Percentiles rank a stretch among this genome's conserved stretches.
Conservation (phyloP, 1,284 basidiomycete genomes). For the Melampsora americana region DNA sequence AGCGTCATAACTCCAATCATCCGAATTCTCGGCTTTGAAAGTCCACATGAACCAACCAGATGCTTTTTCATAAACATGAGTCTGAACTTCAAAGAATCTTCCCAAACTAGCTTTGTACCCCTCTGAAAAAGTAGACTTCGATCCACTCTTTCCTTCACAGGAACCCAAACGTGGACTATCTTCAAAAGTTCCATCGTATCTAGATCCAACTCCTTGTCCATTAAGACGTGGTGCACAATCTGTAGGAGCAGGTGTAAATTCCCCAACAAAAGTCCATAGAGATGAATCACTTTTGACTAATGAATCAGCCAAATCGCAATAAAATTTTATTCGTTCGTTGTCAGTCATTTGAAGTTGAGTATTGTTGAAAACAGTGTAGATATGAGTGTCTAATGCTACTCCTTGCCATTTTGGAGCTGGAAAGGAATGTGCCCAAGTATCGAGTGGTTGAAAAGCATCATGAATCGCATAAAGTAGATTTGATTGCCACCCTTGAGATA, state of each 20-base stretch:
- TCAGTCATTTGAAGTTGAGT: constrained; percentile 21
- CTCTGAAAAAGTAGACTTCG: constrained; percentile 67
- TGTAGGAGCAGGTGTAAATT: constrained; percentile 39
- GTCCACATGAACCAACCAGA: constrained; percentile 79
- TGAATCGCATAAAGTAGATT: constrained; percentile 61
- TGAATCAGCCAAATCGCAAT: constrained; percentile 9
- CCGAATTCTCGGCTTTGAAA: constrained; percentile 64
- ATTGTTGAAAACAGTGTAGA: constrained; percentile 18
- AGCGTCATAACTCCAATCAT: constrained; percentile 54
- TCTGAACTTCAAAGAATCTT: constrained; percentile 79
- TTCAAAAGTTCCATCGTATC: constrained; percentile 52
- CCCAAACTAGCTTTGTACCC: constrained; percentile 77
- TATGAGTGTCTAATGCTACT: constrained; percentile 67
- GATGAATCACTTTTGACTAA: constrained; percentile 16
- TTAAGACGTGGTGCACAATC: constrained; percentile 30
- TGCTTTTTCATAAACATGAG: constrained; percentile 55
- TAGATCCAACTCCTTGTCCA: constrained; percentile 50
- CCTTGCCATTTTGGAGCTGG: constrained; percentile 60
- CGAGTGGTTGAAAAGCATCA: constrained; percentile 77
- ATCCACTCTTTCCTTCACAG: constrained; percentile 71
- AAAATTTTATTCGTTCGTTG: constrained; percentile 13
- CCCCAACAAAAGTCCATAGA: constrained; percentile 28
- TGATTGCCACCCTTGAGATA: neutral
- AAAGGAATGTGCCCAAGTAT: constrained; percentile 71
- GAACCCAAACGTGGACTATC: constrained; percentile 61